These are phyloP conservation scores for Populus pruinosa DNA, from an alignment of 345 rosid genomes.

Conservation along the genomic window DNA sequence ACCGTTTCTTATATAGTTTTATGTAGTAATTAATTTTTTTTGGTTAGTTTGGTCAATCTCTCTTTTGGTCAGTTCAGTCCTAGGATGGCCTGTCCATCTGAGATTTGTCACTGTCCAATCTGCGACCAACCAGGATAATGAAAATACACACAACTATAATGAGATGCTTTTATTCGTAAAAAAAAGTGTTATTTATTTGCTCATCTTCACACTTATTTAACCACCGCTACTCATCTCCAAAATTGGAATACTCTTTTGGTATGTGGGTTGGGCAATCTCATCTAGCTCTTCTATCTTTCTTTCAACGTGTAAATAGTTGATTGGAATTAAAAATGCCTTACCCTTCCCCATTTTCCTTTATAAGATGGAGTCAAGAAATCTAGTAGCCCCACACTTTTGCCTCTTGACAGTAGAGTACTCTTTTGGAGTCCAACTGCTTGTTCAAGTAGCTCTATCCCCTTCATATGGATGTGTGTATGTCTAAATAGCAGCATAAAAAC, in stretches of 20 bases:
- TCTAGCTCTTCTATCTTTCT: background rate
- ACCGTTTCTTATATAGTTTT: background rate
- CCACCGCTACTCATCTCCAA: background rate
- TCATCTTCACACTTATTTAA: background rate
- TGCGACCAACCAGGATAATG: background rate
- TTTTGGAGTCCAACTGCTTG: background rate
- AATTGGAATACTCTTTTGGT: background rate
- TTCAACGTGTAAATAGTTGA: background rate
- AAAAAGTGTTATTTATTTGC: background rate
- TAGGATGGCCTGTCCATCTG: background rate
- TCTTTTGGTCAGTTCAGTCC: background rate
- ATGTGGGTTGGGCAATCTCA: background rate
- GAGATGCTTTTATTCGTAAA: background rate
- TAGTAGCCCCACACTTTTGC: background rate
- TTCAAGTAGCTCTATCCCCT: background rate
- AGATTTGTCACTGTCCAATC: background rate
- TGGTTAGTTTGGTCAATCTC: background rate
- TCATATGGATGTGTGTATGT: background rate
- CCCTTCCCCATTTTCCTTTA: background rate
- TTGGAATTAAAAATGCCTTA: background rate
- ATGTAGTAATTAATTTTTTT: background rate
- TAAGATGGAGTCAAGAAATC: background rate
- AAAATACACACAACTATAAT: background rate
- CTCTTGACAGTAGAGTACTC: background rate
- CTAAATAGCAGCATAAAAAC: background rate